Percentiles rank a stretch among this genome's conserved stretches.
Conservation (phyloP, 1,284 basidiomycete genomes). For the Pseudozyma pruni region DNA sequence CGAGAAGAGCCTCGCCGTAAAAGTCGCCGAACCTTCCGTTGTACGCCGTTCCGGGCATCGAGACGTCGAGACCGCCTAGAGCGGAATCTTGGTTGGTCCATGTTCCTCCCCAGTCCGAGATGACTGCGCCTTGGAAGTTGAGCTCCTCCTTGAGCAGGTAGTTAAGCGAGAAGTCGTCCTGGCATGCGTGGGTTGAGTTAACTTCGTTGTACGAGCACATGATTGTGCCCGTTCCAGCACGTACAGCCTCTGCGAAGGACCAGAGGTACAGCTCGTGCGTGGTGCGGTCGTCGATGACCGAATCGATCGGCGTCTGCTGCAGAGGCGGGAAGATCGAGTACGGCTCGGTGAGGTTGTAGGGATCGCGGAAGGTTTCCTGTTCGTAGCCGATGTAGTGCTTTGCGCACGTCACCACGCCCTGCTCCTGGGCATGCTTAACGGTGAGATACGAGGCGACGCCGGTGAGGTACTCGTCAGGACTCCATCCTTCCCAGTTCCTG, state of each 20-base stretch:
- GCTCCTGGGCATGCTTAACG: constrained; percentile 51
- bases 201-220: constrained; percentile 72
- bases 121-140: constrained; percentile 80
- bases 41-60: constrained; percentile 67
- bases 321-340: constrained; percentile 30
- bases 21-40: constrained; percentile 39
- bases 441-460: constrained; percentile 48
- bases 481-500: constrained; percentile 79
- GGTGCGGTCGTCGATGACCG: constrained; percentile 80
- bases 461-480: constrained; percentile 42
- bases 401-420: constrained; percentile 60
- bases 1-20: constrained; percentile 72
- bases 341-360: constrained; percentile 24
- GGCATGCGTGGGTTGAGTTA: constrained; percentile 77
- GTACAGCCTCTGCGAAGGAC: constrained; percentile 70
- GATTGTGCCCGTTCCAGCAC: constrained; percentile 67
- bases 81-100: constrained; percentile 65
- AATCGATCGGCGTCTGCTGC: constrained; percentile 70
- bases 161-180: constrained; percentile 76
- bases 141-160: constrained; percentile 77
- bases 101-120: constrained; percentile 66
- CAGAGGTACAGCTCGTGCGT: constrained; percentile 71
- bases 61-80: constrained; percentile 76
- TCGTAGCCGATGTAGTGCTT: constrained; percentile 68
- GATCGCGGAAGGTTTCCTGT: constrained; percentile 56